phyloP scores from a whole-genome alignment of 2,329 filamentous ascomycete genomes.

The Aspergillus persii region DNA sequence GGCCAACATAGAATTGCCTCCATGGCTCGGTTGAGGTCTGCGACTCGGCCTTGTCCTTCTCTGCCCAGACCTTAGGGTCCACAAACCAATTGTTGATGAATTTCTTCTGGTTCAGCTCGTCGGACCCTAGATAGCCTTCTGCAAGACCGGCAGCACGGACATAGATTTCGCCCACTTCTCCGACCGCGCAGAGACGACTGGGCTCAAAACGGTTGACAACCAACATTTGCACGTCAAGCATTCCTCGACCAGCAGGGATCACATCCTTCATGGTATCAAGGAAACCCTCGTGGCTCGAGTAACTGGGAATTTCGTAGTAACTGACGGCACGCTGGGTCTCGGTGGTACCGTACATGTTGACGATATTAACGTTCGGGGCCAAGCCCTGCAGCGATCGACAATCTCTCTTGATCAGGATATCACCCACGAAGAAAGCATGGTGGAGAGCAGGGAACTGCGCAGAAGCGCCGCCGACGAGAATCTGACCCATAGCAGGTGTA shows the following conservation, averaged over 20 bases:
- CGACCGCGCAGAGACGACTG: constrained; percentile 70
- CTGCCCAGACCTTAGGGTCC: constrained; percentile 66
- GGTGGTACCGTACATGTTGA: constrained; percentile 87
- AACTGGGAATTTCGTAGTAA: constrained; percentile 74
- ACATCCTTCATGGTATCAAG: constrained; percentile 68
- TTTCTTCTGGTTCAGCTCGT: constrained; percentile 67
- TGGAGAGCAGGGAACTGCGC: constrained; percentile 75
- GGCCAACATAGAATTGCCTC: constrained; percentile 75
- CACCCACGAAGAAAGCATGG: constrained; percentile 86
- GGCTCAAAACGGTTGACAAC: constrained; percentile 71
- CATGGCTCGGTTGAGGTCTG: constrained; percentile 63
- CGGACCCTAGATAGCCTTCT: constrained; percentile 68
- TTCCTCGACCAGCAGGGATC: constrained; percentile 80
- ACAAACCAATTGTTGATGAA: constrained; percentile 87
- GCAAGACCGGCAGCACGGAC: constrained; percentile 80
- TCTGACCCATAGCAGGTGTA: constrained; percentile 95
- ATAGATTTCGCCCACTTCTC: constrained; percentile 81
- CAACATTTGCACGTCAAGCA: constrained; percentile 83
- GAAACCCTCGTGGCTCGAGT: constrained; percentile 61
- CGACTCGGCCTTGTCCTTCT: constrained; percentile 58
- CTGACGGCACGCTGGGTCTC: constrained; percentile 79
- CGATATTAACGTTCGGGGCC: constrained; percentile 70
- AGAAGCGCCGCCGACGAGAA: constrained; percentile 79
- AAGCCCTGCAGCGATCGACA: constrained; percentile 73
- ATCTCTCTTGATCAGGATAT: constrained; percentile 81